Conservation (phyloP, 441 rosid genomes). For the Populus hybrid region DNA sequence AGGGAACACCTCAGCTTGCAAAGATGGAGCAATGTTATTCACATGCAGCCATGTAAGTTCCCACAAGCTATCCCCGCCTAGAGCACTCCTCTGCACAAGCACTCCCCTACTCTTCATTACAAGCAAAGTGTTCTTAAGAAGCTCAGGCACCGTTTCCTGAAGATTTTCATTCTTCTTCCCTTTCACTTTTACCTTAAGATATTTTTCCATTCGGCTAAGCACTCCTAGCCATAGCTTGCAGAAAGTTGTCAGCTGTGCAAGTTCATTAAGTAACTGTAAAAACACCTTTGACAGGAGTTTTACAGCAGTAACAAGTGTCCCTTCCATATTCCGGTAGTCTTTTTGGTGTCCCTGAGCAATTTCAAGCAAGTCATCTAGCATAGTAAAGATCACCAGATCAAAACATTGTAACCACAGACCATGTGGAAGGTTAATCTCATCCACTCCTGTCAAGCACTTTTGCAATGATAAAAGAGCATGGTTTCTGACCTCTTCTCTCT, state of each 20-base stretch:
- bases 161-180: too few species aligned
- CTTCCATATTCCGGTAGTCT: conserved; percentile 92
- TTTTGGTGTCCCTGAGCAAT: conserved; percentile 81
- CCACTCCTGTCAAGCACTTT: conserved; percentile 74
- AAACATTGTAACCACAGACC: conserved; percentile 85
- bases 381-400: conserved; percentile 77
- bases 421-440: conserved; percentile 57
- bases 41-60: conserved; percentile 91
- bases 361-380: conserved; percentile 92
- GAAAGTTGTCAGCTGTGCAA: conserved; percentile 72
- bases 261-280: conserved; percentile 63
- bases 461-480: conserved; percentile 80
- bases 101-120: conserved; percentile 67
- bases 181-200: conserved; percentile 58
- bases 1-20: conserved; percentile 83
- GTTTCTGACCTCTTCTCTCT: conserved; percentile 80
- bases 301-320: conserved; percentile 65
- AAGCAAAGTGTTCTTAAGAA: conserved; percentile 35
- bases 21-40: conserved; percentile 66
- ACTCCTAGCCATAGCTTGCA: conserved; percentile 96
- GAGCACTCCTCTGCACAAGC: conserved; percentile 70
- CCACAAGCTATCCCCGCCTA: conserved; percentile 97
- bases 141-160: too few species aligned
- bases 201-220: conserved; percentile 84
- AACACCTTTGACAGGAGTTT: conserved; percentile 78